Base-by-base conservation (phyloP, 2,329 filamentous ascomycete genomes). In the Fusarium sp. region DNA sequence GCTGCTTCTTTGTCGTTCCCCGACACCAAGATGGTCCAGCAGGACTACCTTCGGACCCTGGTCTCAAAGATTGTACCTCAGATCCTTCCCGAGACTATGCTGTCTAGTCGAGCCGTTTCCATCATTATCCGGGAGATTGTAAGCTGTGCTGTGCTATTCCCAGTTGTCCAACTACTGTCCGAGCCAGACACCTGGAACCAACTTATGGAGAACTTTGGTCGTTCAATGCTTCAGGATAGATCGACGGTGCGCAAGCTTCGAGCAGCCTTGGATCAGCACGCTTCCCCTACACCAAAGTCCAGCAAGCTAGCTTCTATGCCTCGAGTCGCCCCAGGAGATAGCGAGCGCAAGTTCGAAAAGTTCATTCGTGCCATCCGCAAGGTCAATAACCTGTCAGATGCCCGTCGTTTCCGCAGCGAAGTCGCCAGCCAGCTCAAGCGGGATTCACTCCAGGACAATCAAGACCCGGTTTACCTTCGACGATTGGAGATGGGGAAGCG, bases 181-280 rank as follows among this genome's bases (percentile, higher is more conserved):
- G 96, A 99, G 76, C 95, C 97, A 2, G 97, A 99, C 84, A 97
- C 93, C 10, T 99, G 96, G 96, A 98, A 99, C 79, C 95, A 98
- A 82, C 83, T 98, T 69, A 94, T 98, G 88, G 96, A 98, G 82
- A 95, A 92, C 65, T 94, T 92, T 82, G 93, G 95, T 20, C 92
- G 94, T 59, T 93, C 93, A 29, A 93, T 97, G 85, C 87, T 99
- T 47, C 96, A 98, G 82, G 97, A 99, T 81, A 91, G 97, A 40
- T 98, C 97, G 72, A 98, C 95, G 0, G 96, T 99, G 42, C 92
- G 94, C 66, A 97, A 95, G 81, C 89, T 99, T 63, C 92, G 96
- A 64, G 96, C 95, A 42, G 96, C 96, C 10, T 86, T 99, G 59
- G 96, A 99, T 82, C 92, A 98, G 81, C 96, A 99, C 85, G 94